These are phyloP conservation scores for Rhizopus microsporus DNA, from an alignment of 371 early-diverging fungal species.

Conservation along the genomic window DNA sequence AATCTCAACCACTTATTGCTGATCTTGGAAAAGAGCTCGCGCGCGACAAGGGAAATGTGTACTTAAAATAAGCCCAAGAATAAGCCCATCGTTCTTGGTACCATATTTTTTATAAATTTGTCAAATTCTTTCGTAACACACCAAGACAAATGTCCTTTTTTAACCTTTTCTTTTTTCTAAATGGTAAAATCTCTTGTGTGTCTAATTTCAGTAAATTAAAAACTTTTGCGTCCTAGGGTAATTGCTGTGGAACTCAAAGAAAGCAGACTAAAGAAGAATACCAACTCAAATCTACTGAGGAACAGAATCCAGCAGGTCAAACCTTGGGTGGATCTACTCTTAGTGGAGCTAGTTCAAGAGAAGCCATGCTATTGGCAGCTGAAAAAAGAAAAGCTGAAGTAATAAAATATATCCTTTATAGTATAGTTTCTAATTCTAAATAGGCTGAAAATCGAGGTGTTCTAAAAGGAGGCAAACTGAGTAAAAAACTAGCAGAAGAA, in stretches of 20 bases:
- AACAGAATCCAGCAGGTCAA: slow-evolving; percentile 12
- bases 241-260: slow-evolving; percentile 25
- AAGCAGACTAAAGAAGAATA: slow-evolving; percentile 16
- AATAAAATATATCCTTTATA: neutral
- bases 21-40: no score
- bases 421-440: neutral
- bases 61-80: no score
- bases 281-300: slow-evolving; percentile 14
- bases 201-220: neutral
- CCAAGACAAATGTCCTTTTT: neutral
- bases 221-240: slow-evolving; percentile 9
- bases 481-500: slow-evolving; percentile 36
- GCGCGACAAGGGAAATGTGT: no score
- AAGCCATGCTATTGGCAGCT: slow-evolving; percentile 40
- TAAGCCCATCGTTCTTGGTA: neutral
- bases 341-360: slow-evolving; percentile 16
- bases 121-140: neutral
- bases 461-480: slow-evolving; percentile 34
- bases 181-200: neutral
- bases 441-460: slow-evolving; percentile 43
- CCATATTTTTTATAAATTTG: neutral
- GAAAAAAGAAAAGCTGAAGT: slow-evolving; percentile 38
- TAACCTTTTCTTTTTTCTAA: slow-evolving; percentile 1
- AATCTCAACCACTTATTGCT: no score
- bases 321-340: slow-evolving; percentile 16